Conservation (phyloP, 2,329 filamentous ascomycete genomes). For the Penicillium janthinellum region DNA sequence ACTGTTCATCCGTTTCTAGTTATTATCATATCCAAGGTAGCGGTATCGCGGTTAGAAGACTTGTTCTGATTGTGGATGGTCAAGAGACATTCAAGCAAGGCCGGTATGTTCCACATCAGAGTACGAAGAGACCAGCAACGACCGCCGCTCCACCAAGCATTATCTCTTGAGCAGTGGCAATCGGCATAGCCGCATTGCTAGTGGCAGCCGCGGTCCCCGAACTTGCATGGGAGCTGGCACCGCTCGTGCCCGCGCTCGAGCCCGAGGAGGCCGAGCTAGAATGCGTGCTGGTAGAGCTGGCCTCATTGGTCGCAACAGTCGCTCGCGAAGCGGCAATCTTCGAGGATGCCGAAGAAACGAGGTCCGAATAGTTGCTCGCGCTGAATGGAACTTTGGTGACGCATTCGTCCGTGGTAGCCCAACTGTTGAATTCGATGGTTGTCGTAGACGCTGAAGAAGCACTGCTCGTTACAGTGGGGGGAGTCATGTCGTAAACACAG, state of each 20-base stretch:
- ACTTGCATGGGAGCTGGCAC: background rate
- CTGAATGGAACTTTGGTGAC: constrained; percentile 5
- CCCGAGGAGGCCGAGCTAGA: background rate
- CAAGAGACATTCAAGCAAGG: background rate
- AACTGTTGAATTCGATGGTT: background rate
- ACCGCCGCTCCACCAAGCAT: background rate
- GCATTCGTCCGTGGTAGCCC: constrained; percentile 4
- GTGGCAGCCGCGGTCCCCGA: background rate
- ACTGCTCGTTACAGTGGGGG: background rate
- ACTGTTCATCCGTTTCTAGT: background rate
- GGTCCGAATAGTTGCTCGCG: constrained; percentile 7
- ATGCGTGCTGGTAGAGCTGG: background rate
- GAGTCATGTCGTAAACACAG: constrained; percentile 1
- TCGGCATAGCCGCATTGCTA: background rate
- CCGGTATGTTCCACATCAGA: background rate
- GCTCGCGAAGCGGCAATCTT: constrained; percentile 1
- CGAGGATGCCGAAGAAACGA: constrained; percentile 8
- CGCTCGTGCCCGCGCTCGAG: background rate
- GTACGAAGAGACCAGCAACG: background rate
- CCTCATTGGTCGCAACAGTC: background rate
- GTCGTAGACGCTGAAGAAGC: background rate
- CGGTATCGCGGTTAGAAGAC: background rate
- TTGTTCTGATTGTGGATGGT: background rate
- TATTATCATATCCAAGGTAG: background rate
- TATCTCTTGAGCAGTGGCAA: background rate